Evolutionary conservation across 1,284 basidiomycete genomes (phyloP), one percentile per base, ranked within the genome.

Genomic region (Schizophyllum commune): DNA sequence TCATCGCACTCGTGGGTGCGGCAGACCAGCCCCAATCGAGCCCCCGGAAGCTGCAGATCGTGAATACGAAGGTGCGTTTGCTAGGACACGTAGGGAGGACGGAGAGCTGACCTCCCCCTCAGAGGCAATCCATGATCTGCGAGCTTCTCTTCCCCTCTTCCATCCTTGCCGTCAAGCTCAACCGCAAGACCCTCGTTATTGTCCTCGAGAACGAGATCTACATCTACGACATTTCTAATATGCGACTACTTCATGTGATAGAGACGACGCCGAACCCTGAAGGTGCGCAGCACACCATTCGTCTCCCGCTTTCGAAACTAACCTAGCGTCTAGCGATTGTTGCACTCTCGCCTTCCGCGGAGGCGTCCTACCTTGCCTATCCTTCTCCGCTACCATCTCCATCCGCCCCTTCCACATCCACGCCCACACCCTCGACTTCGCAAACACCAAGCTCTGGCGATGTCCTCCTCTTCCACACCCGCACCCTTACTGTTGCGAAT

Each of bases 51-150:
- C 56, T 57, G 56, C 56, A 57, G 33, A 57, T 57, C 33, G 56
- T 57, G n/a, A 57, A 57, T 21, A 57, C 56, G 5, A 57, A 57
- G 56, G 53, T 20, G 19, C 39, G 39, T 47, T 47, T 3, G 96
- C 9, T 98, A 96, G 83, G 94, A 93, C 58, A 47, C 79, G 65
- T 2, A 52, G 56, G 32, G 27, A 22, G 51, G 27, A 32, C 57
- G 17, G 8, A 15, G 17, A 15, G 57, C 39, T 57, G 27, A 58
- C 58, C 21, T 34, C 15, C 66, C 65, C 64, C 5, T 70, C 27
- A 98, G 92, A 88, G 96, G 32, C 94, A 98, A 83, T 96, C 93
- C 20, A 96, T 96, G 80, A 99, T 99, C 65, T 99, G 97, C 84
- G 96, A 99, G 72, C 86, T 99, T 20, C 84, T 96, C 17, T 99